phyloP scores from a whole-genome alignment of 2,329 filamentous ascomycete species.

The Fusarium buharicum region DNA sequence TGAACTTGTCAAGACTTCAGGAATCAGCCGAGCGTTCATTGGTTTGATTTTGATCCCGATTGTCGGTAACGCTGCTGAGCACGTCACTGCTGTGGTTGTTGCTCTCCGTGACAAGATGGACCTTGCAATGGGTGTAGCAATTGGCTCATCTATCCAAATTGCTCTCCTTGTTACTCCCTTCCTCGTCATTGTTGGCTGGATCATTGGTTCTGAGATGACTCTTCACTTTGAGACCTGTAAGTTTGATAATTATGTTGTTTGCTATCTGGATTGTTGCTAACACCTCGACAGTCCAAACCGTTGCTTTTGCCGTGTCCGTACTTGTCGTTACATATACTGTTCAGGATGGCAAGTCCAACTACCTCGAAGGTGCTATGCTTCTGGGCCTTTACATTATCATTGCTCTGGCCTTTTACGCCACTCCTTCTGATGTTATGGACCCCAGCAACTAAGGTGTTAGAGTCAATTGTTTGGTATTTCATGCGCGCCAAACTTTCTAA shows the following conservation, averaged over 20 bases:
- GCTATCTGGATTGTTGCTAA: slow-evolving; percentile 22
- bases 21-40: slow-evolving; percentile 84
- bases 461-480: not conserved
- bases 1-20: slow-evolving; percentile 72
- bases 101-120: slow-evolving; percentile 82
- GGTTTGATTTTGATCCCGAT: slow-evolving; percentile 83
- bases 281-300: slow-evolving; percentile 69
- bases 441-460: slow-evolving; percentile 25
- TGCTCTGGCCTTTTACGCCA: slow-evolving; percentile 69
- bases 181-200: slow-evolving; percentile 83
- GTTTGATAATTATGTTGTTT: slow-evolving; percentile 17
- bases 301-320: slow-evolving; percentile 79
- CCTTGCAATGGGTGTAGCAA: slow-evolving; percentile 79
- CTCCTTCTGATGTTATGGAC: slow-evolving; percentile 60
- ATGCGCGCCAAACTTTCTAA: not conserved
- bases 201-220: slow-evolving; percentile 77
- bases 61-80: slow-evolving; percentile 82
- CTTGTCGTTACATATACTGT: slow-evolving; percentile 80
- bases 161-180: slow-evolving; percentile 83
- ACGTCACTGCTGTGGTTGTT: slow-evolving; percentile 83
- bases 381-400: slow-evolving; percentile 67
- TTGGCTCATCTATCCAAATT: slow-evolving; percentile 85
- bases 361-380: slow-evolving; percentile 80
- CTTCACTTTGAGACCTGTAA: slow-evolving; percentile 77
- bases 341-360: slow-evolving; percentile 85